Evolutionary conservation across 495 filamentous ascomycete genomes (phyloP).

Genomic region (Trypethelium eluteriae): DNA sequence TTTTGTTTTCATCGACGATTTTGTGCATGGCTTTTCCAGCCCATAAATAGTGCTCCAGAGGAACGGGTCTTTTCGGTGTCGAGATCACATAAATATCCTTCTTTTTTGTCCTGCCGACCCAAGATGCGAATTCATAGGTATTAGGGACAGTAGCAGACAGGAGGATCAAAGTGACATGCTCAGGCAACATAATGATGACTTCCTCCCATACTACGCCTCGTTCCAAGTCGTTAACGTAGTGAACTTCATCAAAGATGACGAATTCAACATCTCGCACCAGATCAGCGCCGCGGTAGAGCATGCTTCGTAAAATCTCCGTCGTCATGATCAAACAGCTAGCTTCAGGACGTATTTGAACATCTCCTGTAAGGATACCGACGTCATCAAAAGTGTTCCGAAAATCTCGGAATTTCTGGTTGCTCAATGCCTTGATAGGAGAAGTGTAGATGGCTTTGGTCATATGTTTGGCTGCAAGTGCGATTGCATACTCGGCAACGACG

Average conservation of each 20-base stretch:
- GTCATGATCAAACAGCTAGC: slow-evolving; percentile 99
- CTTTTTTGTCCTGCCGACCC: slow-evolving; percentile 96
- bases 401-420: slow-evolving; percentile 97
- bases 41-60: slow-evolving; percentile 94
- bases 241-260: slow-evolving; percentile 98
- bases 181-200: slow-evolving; percentile 98
- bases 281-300: slow-evolving; percentile 95
- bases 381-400: slow-evolving; percentile 85
- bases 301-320: slow-evolving; percentile 93
- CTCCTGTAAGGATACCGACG: slow-evolving; percentile 92
- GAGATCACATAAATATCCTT: slow-evolving; percentile 99
- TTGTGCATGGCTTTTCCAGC: slow-evolving; percentile 84
- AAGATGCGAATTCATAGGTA: slow-evolving; percentile 94
- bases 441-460: slow-evolving; percentile 99
- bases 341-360: slow-evolving; percentile 97
- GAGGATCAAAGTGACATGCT: slow-evolving; percentile 89
- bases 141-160: slow-evolving; percentile 96
- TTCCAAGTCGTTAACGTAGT: slow-evolving; percentile 97
- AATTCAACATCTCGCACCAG: slow-evolving; percentile 96
- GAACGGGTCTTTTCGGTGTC: slow-evolving; percentile 88
- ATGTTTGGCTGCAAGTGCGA: slow-evolving; percentile 87
- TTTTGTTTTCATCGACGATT: slow-evolving; percentile 88
- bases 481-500: slow-evolving; percentile 95
- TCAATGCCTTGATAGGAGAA: slow-evolving; percentile 95
- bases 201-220: slow-evolving; percentile 98